Evolutionary conservation across 805 yeast species (phyloP).

Genomic region (Spathaspora girioi): DNA sequence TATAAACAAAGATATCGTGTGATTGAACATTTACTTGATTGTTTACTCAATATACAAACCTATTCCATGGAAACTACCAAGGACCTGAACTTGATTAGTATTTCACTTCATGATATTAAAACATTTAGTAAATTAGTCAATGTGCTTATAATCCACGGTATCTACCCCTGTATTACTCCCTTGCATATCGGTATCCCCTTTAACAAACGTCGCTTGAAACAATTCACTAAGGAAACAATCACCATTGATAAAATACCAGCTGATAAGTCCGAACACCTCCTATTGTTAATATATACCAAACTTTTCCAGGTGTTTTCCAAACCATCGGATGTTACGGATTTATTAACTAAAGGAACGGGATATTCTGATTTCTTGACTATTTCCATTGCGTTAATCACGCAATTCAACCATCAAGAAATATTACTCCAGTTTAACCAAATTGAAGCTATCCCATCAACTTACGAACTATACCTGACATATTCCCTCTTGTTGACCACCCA

Average conservation of each 20-base stretch:
- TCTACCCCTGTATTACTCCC: slow-evolving; percentile 57
- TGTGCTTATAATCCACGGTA: slow-evolving; percentile 63
- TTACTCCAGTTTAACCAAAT: slow-evolving; percentile 19
- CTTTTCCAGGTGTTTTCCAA: slow-evolving; percentile 32
- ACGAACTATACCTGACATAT: slow-evolving; percentile 58
- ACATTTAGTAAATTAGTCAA: slow-evolving; percentile 63
- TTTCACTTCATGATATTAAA: slow-evolving; percentile 84
- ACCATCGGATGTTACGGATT: slow-evolving; percentile 46
- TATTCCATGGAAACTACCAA: slow-evolving; percentile 23
- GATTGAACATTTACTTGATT: slow-evolving; percentile 31
- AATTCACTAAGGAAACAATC: slow-evolving; percentile 33
- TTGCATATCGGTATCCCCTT: slow-evolving; percentile 61
- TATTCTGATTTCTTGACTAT: slow-evolving; percentile 56
- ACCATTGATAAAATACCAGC: slow-evolving; percentile 8
- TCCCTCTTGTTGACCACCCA: slow-evolving; percentile 53
- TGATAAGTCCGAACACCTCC: slow-evolving; percentile 12
- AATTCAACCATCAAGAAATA: slow-evolving; percentile 4
- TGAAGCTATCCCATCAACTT: slow-evolving; percentile 56
- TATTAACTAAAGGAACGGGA: slow-evolving; percentile 64
- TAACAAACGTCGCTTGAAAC: slow-evolving; percentile 53
- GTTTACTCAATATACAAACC: slow-evolving; percentile 36
- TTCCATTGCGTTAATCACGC: slow-evolving; percentile 37
- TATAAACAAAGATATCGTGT: slow-evolving; percentile 10
- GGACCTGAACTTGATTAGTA: slow-evolving; percentile 44
- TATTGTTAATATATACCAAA: slow-evolving; percentile 24